Evolutionary conservation across 257 asterid genomes (phyloP).

Genomic region (Jacaranda mimosifolia): DNA sequence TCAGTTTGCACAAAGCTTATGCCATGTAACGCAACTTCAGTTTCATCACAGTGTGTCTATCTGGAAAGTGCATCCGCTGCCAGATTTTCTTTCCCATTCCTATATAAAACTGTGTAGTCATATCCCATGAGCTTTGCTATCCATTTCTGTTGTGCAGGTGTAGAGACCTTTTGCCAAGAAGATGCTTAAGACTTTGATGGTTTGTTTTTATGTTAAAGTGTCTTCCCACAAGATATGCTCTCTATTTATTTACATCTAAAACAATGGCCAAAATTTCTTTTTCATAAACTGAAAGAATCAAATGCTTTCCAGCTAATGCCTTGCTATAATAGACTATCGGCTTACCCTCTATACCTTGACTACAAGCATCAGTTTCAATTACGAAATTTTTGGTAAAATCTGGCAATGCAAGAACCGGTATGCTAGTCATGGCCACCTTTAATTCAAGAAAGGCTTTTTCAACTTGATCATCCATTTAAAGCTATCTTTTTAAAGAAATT

Average conservation of each 20-base stretch:
- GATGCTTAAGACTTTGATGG: neutral
- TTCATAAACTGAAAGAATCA: conserved; percentile 4
- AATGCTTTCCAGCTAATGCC: neutral
- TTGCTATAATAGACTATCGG: neutral
- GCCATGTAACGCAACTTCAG: neutral
- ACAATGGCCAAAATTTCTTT: conserved; percentile 9
- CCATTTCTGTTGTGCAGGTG: neutral
- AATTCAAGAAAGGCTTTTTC: neutral
- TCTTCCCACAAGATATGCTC: neutral
- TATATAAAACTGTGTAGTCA: neutral
- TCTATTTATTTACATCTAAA: neutral
- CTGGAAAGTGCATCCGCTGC: conserved; percentile 18
- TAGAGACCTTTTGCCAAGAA: neutral
- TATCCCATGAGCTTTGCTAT: conserved; percentile 17
- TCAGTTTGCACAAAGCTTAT: neutral
- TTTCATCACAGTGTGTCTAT: neutral
- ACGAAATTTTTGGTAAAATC: neutral
- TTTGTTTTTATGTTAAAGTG: neutral
- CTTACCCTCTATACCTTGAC: neutral
- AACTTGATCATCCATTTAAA: neutral
- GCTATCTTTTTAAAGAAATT: neutral
- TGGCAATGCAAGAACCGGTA: neutral
- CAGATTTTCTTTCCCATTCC: neutral
- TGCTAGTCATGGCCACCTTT: neutral
- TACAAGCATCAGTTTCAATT: neutral